phyloP scores from a whole-genome alignment of 192 early-diverging fungal species.

The Obelidium mucronatum region DNA sequence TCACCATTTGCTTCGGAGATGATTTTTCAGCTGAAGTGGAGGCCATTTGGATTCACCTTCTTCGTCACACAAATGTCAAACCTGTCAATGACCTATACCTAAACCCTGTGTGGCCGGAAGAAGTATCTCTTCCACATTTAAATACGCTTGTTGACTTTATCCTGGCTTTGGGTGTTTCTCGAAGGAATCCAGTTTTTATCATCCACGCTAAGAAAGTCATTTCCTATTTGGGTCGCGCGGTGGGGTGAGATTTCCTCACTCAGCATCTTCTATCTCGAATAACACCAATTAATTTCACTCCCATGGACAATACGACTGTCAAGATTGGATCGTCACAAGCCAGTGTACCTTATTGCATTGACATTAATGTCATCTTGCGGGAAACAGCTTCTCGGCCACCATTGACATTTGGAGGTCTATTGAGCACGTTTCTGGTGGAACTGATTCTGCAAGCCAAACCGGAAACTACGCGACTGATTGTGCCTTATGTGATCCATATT shows the following conservation, averaged over 20 bases:
- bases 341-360: slow-evolving; percentile 61
- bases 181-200: slow-evolving; percentile 81
- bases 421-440: slow-evolving; percentile 81
- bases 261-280: slow-evolving; percentile 72
- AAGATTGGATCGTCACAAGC: slow-evolving; percentile 1
- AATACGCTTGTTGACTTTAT: slow-evolving; percentile 72
- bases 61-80: slow-evolving; percentile 29
- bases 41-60: slow-evolving; percentile 77
- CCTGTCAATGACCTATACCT: slow-evolving; percentile 9
- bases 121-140: slow-evolving; percentile 32
- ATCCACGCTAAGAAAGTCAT: slow-evolving; percentile 81
- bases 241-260: slow-evolving; percentile 63
- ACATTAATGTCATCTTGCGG: slow-evolving; percentile 72
- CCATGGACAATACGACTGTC: slow-evolving; percentile 23
- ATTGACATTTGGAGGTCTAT: slow-evolving; percentile 79
- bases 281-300: slow-evolving; percentile 75
- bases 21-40: slow-evolving; percentile 79
- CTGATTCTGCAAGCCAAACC: slow-evolving; percentile 75
- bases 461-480: slow-evolving; percentile 62
- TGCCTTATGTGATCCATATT: slow-evolving; percentile 77
- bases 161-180: slow-evolving; percentile 74
- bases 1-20: slow-evolving; percentile 84
- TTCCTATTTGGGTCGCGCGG: slow-evolving; percentile 74
- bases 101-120: background rate
- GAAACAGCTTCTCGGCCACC: slow-evolving; percentile 69